A percentile compares a stretch with the other conserved stretches of the same genome.
These are phyloP conservation scores for Xylariaceae sp. DNA, from an alignment of 2,329 filamentous ascomycete genomes.

Conservation along the genomic window DNA sequence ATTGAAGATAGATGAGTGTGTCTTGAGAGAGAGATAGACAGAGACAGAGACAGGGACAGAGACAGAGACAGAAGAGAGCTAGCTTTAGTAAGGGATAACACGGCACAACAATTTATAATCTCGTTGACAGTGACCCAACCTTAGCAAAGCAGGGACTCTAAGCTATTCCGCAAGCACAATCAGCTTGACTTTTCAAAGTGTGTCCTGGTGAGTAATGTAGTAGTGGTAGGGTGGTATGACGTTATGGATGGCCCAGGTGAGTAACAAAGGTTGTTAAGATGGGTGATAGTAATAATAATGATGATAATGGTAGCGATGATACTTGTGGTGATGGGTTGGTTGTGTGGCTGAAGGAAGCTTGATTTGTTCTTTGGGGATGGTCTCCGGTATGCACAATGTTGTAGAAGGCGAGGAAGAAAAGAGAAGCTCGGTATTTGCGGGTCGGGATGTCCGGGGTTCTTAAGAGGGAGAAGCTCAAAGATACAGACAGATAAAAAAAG, in stretches of 20 bases:
- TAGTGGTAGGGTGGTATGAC: background rate
- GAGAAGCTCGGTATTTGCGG: slow-evolving; percentile 19
- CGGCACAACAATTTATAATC: background rate
- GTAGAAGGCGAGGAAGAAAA: slow-evolving; percentile 14
- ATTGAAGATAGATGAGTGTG: slow-evolving; percentile 3
- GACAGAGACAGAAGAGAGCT: slow-evolving; percentile 3
- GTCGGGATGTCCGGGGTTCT: slow-evolving; percentile 16
- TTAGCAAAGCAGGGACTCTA: slow-evolving; percentile 19
- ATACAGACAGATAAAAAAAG: background rate
- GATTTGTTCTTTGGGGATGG: slow-evolving; percentile 11
- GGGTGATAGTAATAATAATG: no score
- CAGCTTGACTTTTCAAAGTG: slow-evolving; percentile 16
- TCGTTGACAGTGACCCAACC: slow-evolving; percentile 14
- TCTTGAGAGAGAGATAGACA: background rate
- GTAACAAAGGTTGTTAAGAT: background rate
- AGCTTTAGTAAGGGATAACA: background rate
- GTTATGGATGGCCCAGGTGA: background rate
- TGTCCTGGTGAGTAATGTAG: slow-evolving; percentile 11
- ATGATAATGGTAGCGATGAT: slow-evolving; percentile 5
- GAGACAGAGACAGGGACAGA: slow-evolving; percentile 2
- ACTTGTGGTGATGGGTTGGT: background rate
- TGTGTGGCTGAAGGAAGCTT: slow-evolving; percentile 1
- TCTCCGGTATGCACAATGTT: slow-evolving; percentile 1
- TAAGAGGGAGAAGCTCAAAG: slow-evolving; percentile 1
- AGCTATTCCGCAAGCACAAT: slow-evolving; percentile 23